A percentile compares a stretch with the other conserved stretches of the same genome.
phyloP scores from a whole-genome alignment of 495 filamentous ascomycete species.

The Margaritispora aquatica region DNA sequence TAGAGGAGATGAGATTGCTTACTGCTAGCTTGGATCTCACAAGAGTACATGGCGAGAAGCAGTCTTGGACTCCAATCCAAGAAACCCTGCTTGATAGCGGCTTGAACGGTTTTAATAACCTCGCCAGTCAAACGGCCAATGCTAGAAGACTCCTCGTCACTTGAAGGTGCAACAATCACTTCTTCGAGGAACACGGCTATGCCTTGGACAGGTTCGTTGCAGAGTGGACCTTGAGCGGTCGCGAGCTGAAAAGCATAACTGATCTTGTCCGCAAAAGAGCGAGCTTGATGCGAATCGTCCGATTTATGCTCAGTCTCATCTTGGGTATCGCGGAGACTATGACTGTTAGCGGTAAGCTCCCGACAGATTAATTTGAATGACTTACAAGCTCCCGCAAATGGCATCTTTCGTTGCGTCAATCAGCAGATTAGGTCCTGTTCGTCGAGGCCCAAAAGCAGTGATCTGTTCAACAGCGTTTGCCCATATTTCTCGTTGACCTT shows the following conservation, averaged over 20 bases:
- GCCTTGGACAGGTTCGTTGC: conserved; percentile 90
- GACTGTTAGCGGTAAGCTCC: conserved; percentile 20
- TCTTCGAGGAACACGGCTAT: conserved; percentile 88
- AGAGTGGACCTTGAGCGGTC: conserved; percentile 84
- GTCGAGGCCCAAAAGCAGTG: conserved; percentile 78
- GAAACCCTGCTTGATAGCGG: conserved; percentile 81
- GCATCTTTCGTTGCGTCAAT: conserved; percentile 74
- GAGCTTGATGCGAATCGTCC: conserved; percentile 53
- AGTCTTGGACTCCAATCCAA: conserved; percentile 92
- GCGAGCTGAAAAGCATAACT: conserved; percentile 89
- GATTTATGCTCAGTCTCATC: conserved; percentile 17
- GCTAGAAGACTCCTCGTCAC: conserved; percentile 39
- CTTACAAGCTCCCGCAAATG: conserved; percentile 70
- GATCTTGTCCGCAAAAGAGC: conserved; percentile 84
- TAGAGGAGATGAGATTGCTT: conserved; percentile 27
- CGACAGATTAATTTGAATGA: conserved; percentile 10
- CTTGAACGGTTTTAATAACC: conserved; percentile 78
- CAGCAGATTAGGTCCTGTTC: conserved; percentile 83
- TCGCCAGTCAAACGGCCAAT: conserved; percentile 86
- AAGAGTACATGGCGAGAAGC: conserved; percentile 96
- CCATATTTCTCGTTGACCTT: conserved; percentile 70
- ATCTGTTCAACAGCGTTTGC: conserved; percentile 71
- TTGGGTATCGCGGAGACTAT: conserved; percentile 22
- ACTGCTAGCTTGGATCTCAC: conserved; percentile 95
- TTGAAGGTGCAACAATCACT: conserved; percentile 50